Percentiles rank a stretch among this genome's conserved stretches.
These are phyloP conservation scores for Cladobotryum mycophilum DNA, from an alignment of 2,329 filamentous ascomycete species.

Conservation along the genomic window DNA sequence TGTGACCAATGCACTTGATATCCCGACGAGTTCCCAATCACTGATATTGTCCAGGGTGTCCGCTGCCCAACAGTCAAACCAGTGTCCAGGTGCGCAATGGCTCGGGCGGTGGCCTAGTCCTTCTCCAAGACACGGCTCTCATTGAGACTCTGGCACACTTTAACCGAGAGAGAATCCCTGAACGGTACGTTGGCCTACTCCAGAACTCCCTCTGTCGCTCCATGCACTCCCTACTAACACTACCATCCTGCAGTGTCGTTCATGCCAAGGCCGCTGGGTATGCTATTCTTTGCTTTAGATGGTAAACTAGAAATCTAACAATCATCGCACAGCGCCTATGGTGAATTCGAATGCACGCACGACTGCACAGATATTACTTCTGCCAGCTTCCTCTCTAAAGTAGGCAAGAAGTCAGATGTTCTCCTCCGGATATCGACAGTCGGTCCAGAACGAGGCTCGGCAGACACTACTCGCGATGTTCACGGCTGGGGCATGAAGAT, in stretches of 20 bases:
- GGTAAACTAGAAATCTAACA: not conserved
- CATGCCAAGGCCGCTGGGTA: slow-evolving; percentile 28
- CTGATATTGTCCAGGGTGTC: slow-evolving; percentile 3
- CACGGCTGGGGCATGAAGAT: slow-evolving; percentile 54
- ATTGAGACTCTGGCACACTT: slow-evolving; percentile 52
- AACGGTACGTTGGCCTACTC: slow-evolving; percentile 23
- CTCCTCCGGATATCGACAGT: slow-evolving; percentile 67
- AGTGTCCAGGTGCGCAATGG: slow-evolving; percentile 9
- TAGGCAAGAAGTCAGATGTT: slow-evolving; percentile 49
- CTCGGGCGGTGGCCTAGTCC: slow-evolving; percentile 26
- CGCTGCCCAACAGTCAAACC: slow-evolving; percentile 6
- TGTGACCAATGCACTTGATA: no score
- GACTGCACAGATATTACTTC: slow-evolving; percentile 41
- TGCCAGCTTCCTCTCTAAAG: slow-evolving; percentile 44
- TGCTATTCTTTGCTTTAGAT: not conserved
- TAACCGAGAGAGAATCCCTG: slow-evolving; percentile 49
- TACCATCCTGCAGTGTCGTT: slow-evolving; percentile 18
- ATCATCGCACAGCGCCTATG: slow-evolving; percentile 32
- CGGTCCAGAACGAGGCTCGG: slow-evolving; percentile 57
- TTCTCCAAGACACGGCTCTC: slow-evolving; percentile 39
- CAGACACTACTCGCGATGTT: slow-evolving; percentile 62
- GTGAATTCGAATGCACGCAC: slow-evolving; percentile 50
- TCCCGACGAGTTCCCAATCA: not conserved
- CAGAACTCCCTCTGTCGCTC: not conserved
- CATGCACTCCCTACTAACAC: not conserved